A percentile compares a stretch with the other conserved stretches of the same genome.
These are phyloP conservation scores for Brachypodium distachyon DNA, from an alignment of 202 grass and related monocot genomes.

Conservation along the genomic window DNA sequence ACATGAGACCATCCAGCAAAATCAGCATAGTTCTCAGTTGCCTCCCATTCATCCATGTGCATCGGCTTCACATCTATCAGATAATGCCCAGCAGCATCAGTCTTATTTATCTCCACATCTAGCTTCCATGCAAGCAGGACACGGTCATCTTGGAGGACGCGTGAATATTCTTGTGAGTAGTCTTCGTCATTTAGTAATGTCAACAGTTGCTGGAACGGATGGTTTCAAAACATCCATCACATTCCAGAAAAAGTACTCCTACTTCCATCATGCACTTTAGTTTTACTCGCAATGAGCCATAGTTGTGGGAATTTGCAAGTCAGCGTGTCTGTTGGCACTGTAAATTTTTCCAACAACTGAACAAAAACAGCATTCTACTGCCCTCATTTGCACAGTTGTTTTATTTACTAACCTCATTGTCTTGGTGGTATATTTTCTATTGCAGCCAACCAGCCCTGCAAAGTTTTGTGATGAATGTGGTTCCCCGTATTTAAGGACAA, in stretches of 20 bases:
- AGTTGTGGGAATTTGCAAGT: not conserved
- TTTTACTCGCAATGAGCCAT: not conserved
- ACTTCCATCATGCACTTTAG: not conserved
- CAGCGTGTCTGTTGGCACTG: not conserved
- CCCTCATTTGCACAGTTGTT: not conserved
- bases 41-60: slow-evolving; percentile 47
- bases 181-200: slow-evolving; percentile 3
- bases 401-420: not conserved
- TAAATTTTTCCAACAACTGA: not conserved
- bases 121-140: slow-evolving; percentile 55
- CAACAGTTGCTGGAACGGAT: too few species aligned
- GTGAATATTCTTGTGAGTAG: slow-evolving; percentile 64
- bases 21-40: slow-evolving; percentile 49
- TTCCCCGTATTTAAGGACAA: slow-evolving; percentile 75
- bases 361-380: not conserved
- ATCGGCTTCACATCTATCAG: slow-evolving; percentile 42
- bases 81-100: slow-evolving; percentile 57
- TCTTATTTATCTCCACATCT: slow-evolving; percentile 49
- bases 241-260: not conserved
- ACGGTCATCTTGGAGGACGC: slow-evolving; percentile 52
- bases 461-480: not conserved
- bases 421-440: slow-evolving; percentile 9
- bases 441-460: slow-evolving; percentile 43
- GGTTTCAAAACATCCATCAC: not conserved
- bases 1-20: slow-evolving; percentile 48